Base-by-base conservation (phyloP, 2,329 filamentous ascomycete species). In the Fusarium kyushuense region DNA sequence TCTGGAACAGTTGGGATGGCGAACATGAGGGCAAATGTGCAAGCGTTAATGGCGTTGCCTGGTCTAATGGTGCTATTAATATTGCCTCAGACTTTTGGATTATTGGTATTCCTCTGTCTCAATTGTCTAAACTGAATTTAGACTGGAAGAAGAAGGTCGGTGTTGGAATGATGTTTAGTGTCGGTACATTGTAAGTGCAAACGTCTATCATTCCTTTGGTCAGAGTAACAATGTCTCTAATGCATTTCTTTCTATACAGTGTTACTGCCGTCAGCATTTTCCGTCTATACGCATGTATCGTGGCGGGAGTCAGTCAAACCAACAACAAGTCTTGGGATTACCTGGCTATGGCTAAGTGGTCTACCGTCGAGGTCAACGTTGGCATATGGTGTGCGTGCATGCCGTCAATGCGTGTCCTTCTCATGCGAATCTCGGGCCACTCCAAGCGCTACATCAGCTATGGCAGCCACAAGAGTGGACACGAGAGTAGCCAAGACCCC, bases 1-100 rank as follows among this genome's bases (percentile, higher is more conserved):
- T 60, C 5, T 68, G 59, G 65, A 25, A 27, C 10, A 58, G 47
- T 0, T 68, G 64, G 65, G 54, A 68, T 25, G 33, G 38, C 2
- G 4, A 61, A 4, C 51, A 64, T 1, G 6, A 49, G 0, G 64
- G 65, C 1, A 35, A 40, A 7, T 68, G 59, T 23, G 23, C 64
- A 3, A 58, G 48, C 3, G 36, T 68, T 5, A 52, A 68, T 13
- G 36, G 64, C 1, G 17, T 69, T 4, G 65, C 51, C 2, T 69
- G 64, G 65, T 40, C 60, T 1, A 65, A 65, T 2, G 64, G 64
- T 3, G 65, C 64, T 0, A 42, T 68, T 2, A 14, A 43, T 7
- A 29, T 62, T 2, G 52, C 53, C 2, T 16, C 60, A 0, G 58
- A 62, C 4, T 21, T 62, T 40, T 55, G 36, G 6, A 62, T 62